These are phyloP conservation scores for Prunus persica DNA, from an alignment of 306 rosid species.

Conservation along the genomic window DNA sequence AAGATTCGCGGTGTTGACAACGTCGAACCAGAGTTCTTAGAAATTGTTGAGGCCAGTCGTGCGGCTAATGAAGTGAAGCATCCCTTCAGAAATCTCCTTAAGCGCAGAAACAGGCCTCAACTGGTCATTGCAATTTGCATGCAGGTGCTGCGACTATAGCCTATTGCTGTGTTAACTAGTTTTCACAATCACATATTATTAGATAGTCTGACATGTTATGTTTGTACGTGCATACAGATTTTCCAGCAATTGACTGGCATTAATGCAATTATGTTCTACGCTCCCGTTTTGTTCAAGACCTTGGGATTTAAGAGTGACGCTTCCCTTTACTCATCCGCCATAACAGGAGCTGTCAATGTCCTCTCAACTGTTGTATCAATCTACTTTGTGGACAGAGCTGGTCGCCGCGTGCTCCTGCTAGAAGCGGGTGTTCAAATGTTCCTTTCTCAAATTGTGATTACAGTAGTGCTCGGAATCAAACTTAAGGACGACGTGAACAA, in stretches of 20 bases:
- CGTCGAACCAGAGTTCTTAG: constrained; percentile 46
- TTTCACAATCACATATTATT: not conserved
- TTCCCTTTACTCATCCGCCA: constrained; percentile 50
- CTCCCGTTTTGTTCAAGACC: constrained; percentile 55
- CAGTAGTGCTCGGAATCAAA: constrained; percentile 37
- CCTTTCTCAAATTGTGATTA: constrained; percentile 44
- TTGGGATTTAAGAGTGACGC: constrained; percentile 50
- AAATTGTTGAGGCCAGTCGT: constrained; percentile 45
- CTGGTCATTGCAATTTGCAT: constrained; percentile 37
- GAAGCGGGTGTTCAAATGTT: constrained; percentile 70
- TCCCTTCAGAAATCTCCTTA: constrained; percentile 37
- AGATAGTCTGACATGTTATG: not conserved
- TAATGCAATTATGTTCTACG: constrained; percentile 69
- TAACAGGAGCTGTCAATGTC: constrained; percentile 57
- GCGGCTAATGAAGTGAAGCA: constrained; percentile 36
- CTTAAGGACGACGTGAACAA: constrained; percentile 26
- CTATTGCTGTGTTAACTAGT: not conserved
- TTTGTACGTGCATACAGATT: constrained; percentile 16
- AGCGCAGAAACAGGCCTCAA: constrained; percentile 54
- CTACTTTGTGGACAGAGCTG: constrained; percentile 43
- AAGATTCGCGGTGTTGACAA: constrained; percentile 54
- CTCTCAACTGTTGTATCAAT: constrained; percentile 51
- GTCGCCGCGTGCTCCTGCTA: constrained; percentile 39
- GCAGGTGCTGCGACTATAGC: constrained; percentile 30
- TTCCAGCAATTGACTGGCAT: constrained; percentile 69